Conservation (phyloP, 2,329 filamentous ascomycete genomes). For the Sporothrix dimorphospora region DNA sequence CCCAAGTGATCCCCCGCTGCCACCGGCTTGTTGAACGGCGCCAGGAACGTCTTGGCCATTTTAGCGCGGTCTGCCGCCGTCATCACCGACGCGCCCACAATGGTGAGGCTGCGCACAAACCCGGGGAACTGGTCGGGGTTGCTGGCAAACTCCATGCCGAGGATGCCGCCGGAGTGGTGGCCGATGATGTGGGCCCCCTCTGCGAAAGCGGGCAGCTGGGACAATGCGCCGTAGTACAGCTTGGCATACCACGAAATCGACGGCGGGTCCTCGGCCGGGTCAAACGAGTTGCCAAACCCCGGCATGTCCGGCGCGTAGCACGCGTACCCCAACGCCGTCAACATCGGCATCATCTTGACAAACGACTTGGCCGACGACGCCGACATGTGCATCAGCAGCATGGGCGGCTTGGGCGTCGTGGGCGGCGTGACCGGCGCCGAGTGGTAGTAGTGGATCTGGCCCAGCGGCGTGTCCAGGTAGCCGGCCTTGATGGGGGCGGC, state of each 20-base stretch:
- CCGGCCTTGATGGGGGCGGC: slow-evolving; percentile 17
- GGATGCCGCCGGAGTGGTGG: slow-evolving; percentile 32
- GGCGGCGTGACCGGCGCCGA: not conserved
- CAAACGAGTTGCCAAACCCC: slow-evolving; percentile 34
- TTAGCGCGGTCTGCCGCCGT: slow-evolving; percentile 13
- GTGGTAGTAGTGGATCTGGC: slow-evolving; percentile 33
- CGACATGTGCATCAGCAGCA: slow-evolving; percentile 33
- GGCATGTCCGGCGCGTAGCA: slow-evolving; percentile 35
- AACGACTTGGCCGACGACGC: slow-evolving; percentile 31
- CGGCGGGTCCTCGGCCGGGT: slow-evolving; percentile 30
- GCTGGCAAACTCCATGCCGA: slow-evolving; percentile 32
- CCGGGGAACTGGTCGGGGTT: slow-evolving; percentile 16
- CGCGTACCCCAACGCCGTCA: slow-evolving; percentile 27
- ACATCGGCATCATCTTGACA: slow-evolving; percentile 25
- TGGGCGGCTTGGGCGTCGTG: not conserved
- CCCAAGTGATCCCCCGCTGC: not conserved
- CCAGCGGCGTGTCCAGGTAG: slow-evolving; percentile 31
- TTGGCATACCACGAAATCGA: slow-evolving; percentile 29
- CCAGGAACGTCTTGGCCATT: slow-evolving; percentile 21
- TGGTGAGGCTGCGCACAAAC: slow-evolving; percentile 23
- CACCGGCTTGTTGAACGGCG: not conserved
- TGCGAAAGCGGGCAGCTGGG: slow-evolving; percentile 2
- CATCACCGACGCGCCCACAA: slow-evolving; percentile 24
- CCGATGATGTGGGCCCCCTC: slow-evolving; percentile 31
- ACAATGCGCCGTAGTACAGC: slow-evolving; percentile 24